Base-by-base conservation (phyloP, 1,139 yeast genomes). In the Sugiyamaella pinicola region DNA sequence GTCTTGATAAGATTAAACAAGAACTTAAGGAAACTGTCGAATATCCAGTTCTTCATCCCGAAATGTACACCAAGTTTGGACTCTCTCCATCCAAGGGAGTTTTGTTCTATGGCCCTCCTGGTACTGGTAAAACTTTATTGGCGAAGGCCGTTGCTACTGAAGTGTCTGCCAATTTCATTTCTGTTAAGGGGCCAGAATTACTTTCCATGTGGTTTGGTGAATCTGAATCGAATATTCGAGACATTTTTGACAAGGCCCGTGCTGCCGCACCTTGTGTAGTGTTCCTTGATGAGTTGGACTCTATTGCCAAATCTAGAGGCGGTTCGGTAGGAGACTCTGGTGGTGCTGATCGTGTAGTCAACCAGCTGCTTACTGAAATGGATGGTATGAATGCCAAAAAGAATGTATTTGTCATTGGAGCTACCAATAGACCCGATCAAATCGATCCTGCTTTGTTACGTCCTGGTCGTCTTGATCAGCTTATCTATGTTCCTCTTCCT, bases 361-460 rank as follows among this genome's bases (percentile, higher is more conserved):
- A 93, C 76, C 99, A 93, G 77, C 83, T 93, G 69, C 83, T 93
- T 72, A 95, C 99, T 9, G 99, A 93, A 77, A 93, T 93, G 99
- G 99, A 93, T 74, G 99, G 99, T 82, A 91, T 95, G 98, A 93
- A 93, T 69, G 96, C 97, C 63, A 93, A 93, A 79, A 93, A 95
- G 84, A 93, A 93, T 68, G 99, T 93, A 45, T 93, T 95, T 68
- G 97, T 93, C 54, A 89, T 93, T 75, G 99, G 99, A 74, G 99
- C 99, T 47, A 93, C 99, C 56, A 93, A 93, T 75, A 85, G 99
- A 79, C 99, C 99, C 40, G 97, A 91, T 72, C 98, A 93, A 77
- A 93, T 93, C 64, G 99, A 93, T 70, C 98, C 99, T 24, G 99
- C 99, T 37, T 82, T 93, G 67, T 80, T 95, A 74, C 90, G 99